Evolutionary conservation across 768 basidiomycete species (phyloP).

Genomic region (Termitomyces sp.): DNA sequence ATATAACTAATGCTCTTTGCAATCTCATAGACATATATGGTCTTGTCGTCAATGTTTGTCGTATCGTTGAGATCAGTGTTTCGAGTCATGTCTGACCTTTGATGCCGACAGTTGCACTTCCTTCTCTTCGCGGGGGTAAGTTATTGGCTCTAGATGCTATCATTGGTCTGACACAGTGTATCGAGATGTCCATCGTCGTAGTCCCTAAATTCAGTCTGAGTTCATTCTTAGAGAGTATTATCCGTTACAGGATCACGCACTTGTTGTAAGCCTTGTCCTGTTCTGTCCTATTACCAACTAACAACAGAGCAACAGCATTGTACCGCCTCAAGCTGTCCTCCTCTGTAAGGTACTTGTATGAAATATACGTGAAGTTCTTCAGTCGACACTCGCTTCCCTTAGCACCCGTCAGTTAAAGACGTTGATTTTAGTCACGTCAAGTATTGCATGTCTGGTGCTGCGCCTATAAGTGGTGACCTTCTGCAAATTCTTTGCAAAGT

Average conservation of each 20-base stretch:
- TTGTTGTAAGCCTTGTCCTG: slow-evolving; percentile 35
- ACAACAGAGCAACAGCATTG: slow-evolving; percentile 32
- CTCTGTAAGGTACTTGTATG: slow-evolving; percentile 53
- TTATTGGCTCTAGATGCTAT: slow-evolving; percentile 7
- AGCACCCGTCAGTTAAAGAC: slow-evolving; percentile 48
- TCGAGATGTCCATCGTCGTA: slow-evolving; percentile 50
- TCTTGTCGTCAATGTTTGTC: slow-evolving; percentile 48
- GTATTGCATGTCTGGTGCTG: slow-evolving; percentile 53
- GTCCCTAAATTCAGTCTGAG: slow-evolving; percentile 59
- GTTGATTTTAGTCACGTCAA: slow-evolving; percentile 48
- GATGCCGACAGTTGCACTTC: slow-evolving; percentile 39
- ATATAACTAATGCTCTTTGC: neutral
- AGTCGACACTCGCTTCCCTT: neutral
- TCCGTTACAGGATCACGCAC: slow-evolving; percentile 48
- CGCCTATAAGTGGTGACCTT: slow-evolving; percentile 56
- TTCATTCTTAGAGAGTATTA: slow-evolving; percentile 49
- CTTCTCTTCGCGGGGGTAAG: slow-evolving; percentile 46
- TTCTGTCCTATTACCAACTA: neutral
- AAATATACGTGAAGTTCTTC: neutral
- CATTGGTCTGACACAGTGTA: neutral
- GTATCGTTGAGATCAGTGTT: neutral
- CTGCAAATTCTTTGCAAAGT: slow-evolving; percentile 36
- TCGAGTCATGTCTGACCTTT: neutral
- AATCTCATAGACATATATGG: slow-evolving; percentile 49
- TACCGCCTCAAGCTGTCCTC: slow-evolving; percentile 61